These are phyloP conservation scores for Hypoxylon fragiforme DNA, from an alignment of 495 filamentous ascomycete species.

Conservation along the genomic window DNA sequence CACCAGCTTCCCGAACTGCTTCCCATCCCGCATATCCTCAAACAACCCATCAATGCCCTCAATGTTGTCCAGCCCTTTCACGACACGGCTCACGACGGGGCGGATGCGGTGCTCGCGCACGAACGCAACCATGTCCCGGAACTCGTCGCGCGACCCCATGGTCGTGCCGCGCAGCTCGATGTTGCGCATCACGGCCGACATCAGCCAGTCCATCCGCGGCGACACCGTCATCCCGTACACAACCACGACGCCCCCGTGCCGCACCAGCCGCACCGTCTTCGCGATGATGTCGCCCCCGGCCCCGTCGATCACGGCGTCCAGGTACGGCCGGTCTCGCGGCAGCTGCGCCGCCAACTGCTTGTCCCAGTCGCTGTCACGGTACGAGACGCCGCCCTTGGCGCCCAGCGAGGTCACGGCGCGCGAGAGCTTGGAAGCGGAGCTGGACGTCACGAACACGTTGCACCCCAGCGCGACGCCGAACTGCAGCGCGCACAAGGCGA, in stretches of 20 bases:
- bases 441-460: conserved; percentile 70
- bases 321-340: conserved; percentile 57
- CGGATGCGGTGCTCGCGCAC: conserved; percentile 63
- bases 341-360: conserved; percentile 62
- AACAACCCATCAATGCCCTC: conserved; percentile 68
- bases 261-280: conserved; percentile 59
- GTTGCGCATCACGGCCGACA: conserved; percentile 74
- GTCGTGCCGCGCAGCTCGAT: conserved; percentile 72
- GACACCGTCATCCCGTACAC: conserved; percentile 78
- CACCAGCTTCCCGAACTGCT: conserved; percentile 78
- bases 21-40: conserved; percentile 73
- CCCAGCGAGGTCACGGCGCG: conserved; percentile 67
- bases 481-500: conserved; percentile 69
- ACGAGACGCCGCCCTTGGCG: conserved; percentile 69
- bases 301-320: conserved; percentile 77
- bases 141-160: conserved; percentile 77
- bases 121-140: conserved; percentile 75
- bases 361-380: conserved; percentile 69
- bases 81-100: conserved; percentile 65
- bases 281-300: conserved; percentile 74
- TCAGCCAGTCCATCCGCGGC: conserved; percentile 71
- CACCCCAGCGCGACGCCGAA: conserved; percentile 69
- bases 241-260: conserved; percentile 66
- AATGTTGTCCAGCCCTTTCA: conserved; percentile 66
- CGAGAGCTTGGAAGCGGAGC: conserved; percentile 65